Percentiles rank a stretch among this genome's conserved stretches.
Conservation (phyloP, 352 stramenopile species). For the Globisporangium radiosum region DNA sequence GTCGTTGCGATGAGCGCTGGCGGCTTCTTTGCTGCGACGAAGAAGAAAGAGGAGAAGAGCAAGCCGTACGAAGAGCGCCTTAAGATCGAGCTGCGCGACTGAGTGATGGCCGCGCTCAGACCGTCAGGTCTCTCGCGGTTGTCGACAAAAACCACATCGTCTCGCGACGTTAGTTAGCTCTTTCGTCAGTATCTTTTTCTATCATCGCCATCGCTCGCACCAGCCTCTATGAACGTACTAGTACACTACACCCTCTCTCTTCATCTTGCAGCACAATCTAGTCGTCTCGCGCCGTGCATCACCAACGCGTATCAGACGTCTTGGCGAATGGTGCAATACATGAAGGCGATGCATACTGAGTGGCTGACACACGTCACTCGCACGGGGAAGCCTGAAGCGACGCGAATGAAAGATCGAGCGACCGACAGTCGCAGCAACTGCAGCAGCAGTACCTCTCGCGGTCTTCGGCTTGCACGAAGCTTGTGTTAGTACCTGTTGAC, state of each 20-base stretch:
- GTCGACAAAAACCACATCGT: neutral
- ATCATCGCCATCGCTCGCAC: too few species aligned
- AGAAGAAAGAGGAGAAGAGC: conserved; percentile 47
- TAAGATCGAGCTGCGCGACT: conserved; percentile 49
- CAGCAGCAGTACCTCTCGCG: too few species aligned
- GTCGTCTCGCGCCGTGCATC: too few species aligned
- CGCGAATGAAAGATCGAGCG: conserved; percentile 13
- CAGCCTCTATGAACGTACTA: too few species aligned
- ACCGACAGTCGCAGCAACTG: neutral
- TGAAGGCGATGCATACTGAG: neutral
- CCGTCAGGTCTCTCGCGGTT: neutral
- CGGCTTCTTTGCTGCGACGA: conserved; percentile 30
- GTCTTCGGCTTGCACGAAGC: too few species aligned
- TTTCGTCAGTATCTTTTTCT: too few species aligned
- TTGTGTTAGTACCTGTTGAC: too few species aligned
- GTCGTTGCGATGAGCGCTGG: conserved; percentile 57
- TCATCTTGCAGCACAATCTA: too few species aligned
- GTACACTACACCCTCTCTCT: too few species aligned
- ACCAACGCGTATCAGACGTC: too few species aligned
- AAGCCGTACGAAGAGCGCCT: conserved; percentile 66
- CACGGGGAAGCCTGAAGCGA: conserved; percentile 15
- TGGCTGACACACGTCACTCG: neutral
- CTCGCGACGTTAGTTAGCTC: neutral
- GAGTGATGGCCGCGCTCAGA: conserved; percentile 6
- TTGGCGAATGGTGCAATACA: too few species aligned